Evolutionary conservation across 306 rosid genomes (phyloP).

Genomic region (Adenanthera pavonina): DNA sequence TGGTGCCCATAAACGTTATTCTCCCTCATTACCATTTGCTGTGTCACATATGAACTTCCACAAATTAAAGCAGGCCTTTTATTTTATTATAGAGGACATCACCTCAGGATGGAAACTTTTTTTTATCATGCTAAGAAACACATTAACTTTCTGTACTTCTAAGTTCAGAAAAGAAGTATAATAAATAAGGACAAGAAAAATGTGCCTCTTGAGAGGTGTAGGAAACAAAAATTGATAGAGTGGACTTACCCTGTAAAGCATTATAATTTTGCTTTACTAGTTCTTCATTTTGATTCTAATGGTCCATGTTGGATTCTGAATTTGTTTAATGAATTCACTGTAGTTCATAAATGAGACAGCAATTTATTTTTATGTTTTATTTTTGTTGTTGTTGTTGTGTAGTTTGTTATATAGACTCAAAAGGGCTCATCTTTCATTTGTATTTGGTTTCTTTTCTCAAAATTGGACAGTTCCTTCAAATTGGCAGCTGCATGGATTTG

Average conservation of each 20-base stretch:
- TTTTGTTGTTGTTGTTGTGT: neutral
- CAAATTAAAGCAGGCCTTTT: neutral
- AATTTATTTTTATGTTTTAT: neutral
- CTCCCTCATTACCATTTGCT: neutral
- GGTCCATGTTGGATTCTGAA: neutral
- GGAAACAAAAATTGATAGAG: neutral
- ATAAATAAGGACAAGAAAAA: neutral
- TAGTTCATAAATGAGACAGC: constrained; percentile 1
- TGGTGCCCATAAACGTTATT: neutral
- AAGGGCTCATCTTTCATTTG: constrained; percentile 20
- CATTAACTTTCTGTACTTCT: neutral
- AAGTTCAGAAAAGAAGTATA: no score
- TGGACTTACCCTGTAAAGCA: neutral
- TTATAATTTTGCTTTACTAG: neutral
- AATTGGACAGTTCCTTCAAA: constrained; percentile 92
- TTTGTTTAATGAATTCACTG: neutral
- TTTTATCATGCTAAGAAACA: neutral
- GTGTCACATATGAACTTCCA: neutral
- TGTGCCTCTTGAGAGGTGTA: neutral
- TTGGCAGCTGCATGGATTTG: constrained; percentile 97
- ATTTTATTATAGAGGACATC: neutral
- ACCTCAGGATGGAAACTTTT: neutral
- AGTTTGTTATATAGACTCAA: neutral
- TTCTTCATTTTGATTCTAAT: neutral
- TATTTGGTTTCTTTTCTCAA: constrained; percentile 43